A percentile compares a stretch with the other conserved stretches of the same genome.
phyloP scores from a whole-genome alignment of 2,329 filamentous ascomycete species.

The Hirsutella minnesotensis region DNA sequence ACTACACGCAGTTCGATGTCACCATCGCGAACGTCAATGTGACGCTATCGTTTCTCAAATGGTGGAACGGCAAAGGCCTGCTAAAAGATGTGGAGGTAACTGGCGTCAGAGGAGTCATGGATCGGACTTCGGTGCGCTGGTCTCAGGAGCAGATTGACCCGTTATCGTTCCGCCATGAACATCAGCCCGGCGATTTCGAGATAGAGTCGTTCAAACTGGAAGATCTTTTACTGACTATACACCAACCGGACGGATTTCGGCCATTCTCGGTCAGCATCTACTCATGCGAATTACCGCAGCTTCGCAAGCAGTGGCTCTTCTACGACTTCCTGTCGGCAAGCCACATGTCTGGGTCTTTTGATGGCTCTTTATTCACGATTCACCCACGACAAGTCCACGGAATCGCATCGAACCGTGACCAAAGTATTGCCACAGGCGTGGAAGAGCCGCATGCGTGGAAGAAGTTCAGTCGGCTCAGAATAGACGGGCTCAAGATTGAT shows the following conservation, averaged over 20 bases:
- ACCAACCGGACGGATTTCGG: constrained; percentile 84
- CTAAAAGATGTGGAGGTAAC: constrained; percentile 88
- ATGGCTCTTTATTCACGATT: constrained; percentile 93
- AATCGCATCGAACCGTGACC: constrained; percentile 49
- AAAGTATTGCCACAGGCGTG: constrained; percentile 40
- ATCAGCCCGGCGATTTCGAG: constrained; percentile 88
- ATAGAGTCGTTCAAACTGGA: constrained; percentile 95
- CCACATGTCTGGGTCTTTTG: constrained; percentile 90
- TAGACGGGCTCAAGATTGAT: constrained; percentile 89
- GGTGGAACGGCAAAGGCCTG: constrained; percentile 94
- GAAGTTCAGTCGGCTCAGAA: constrained; percentile 84
- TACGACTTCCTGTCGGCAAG: constrained; percentile 95
- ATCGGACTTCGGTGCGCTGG: constrained; percentile 75
- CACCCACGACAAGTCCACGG: constrained; percentile 87
- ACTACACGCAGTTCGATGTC: constrained; percentile 95
- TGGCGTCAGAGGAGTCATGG: constrained; percentile 83
- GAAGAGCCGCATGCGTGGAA: constrained; percentile 73
- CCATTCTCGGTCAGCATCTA: constrained; percentile 94
- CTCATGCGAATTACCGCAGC: constrained; percentile 82
- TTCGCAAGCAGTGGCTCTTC: constrained; percentile 94
- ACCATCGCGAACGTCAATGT: constrained; percentile 94
- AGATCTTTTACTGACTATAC: constrained; percentile 80
- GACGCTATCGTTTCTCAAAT: constrained; percentile 92
- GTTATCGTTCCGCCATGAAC: constrained; percentile 74
- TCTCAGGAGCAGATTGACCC: constrained; percentile 57